phyloP scores from a whole-genome alignment of 2,329 filamentous ascomycete species.

The Fusarium euwallaceae region DNA sequence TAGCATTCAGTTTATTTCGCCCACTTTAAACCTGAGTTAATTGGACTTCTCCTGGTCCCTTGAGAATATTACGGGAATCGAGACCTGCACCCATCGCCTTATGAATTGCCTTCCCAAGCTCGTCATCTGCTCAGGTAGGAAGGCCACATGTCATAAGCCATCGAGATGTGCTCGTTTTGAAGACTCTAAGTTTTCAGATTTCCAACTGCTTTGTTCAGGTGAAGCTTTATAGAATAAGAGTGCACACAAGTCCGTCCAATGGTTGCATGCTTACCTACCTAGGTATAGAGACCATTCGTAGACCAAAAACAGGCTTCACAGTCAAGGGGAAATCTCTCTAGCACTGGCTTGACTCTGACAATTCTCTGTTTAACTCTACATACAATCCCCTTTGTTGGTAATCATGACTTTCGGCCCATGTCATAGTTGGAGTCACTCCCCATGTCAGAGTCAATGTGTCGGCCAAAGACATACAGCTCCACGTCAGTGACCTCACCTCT shows the following conservation, averaged over 20 bases:
- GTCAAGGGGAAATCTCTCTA: neutral
- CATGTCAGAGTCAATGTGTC: constrained; percentile 24
- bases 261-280: neutral
- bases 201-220: neutral
- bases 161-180: neutral
- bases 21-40: neutral
- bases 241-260: neutral
- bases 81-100: neutral
- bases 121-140: neutral
- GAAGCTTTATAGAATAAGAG: neutral
- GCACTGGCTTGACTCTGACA: neutral
- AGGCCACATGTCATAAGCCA: neutral
- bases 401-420: constrained; percentile 18
- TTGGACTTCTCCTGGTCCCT: neutral
- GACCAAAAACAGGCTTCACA: neutral
- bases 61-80: neutral
- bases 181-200: too few relatives aligned
- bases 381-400: neutral
- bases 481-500: constrained; percentile 40
- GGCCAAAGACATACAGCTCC: constrained; percentile 40
- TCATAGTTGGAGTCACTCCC: constrained; percentile 25
- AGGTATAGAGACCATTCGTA: neutral
- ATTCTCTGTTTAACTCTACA: neutral
- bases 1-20: neutral
- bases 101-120: neutral